Evolutionary conservation across 2,329 filamentous ascomycete genomes (phyloP).

Genomic region (Phyllosticta citrichinensis): DNA sequence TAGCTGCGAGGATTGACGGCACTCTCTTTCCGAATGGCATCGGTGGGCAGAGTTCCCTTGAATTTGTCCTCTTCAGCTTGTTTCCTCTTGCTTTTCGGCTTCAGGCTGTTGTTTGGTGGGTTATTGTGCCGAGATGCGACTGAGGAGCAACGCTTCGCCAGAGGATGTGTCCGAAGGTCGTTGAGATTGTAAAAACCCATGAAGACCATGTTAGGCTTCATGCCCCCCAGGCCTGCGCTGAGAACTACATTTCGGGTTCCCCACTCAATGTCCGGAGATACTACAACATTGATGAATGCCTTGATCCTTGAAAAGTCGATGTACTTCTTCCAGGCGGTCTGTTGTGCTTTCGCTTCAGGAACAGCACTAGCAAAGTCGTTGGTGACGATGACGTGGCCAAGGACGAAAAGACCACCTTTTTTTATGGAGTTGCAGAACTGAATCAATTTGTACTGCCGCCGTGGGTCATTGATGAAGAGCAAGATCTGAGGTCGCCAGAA

Average conservation of each 20-base stretch:
- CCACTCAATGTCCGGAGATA: constrained; percentile 77
- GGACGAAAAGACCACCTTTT: constrained; percentile 74
- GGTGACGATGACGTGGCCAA: constrained; percentile 81
- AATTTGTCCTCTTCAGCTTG: constrained; percentile 48
- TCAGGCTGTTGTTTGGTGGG: constrained; percentile 20
- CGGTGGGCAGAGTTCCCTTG: constrained; percentile 55
- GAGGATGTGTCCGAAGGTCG: constrained; percentile 55
- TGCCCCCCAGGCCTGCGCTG: constrained; percentile 72
- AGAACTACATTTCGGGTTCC: constrained; percentile 74
- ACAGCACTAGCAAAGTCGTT: constrained; percentile 71
- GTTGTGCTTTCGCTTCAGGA: constrained; percentile 70
- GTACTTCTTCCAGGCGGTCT: constrained; percentile 74
- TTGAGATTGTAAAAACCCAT: constrained; percentile 73
- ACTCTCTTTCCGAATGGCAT: constrained; percentile 56
- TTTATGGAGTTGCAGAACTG: constrained; percentile 89
- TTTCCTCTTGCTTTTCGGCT: constrained; percentile 16
- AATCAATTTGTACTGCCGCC: constrained; percentile 72
- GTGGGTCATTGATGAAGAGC: constrained; percentile 70
- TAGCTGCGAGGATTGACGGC: constrained; percentile 65
- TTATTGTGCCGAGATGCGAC: constrained; percentile 39
- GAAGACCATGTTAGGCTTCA: constrained; percentile 81
- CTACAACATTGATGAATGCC: constrained; percentile 77
- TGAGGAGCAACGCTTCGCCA: constrained; percentile 27
- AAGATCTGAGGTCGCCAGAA: constrained; percentile 88
- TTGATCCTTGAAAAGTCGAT: constrained; percentile 82